phyloP scores from a whole-genome alignment of 768 basidiomycete species.

The Amanita pallidorosea region DNA sequence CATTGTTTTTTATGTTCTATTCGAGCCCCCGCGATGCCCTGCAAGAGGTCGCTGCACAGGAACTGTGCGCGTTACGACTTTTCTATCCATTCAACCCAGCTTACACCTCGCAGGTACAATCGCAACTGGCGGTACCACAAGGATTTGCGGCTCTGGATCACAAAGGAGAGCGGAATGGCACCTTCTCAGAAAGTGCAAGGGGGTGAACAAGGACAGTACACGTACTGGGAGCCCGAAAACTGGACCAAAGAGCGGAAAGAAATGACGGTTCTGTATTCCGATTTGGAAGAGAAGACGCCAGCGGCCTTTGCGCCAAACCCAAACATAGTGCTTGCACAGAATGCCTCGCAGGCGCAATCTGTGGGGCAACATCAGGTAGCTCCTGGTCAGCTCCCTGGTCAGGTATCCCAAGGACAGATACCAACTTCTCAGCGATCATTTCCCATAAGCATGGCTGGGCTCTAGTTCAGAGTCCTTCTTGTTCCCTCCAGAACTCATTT shows the following conservation, averaged over 20 bases:
- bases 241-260: conserved; percentile 73
- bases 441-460: conserved; percentile 42
- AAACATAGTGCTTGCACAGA: conserved; percentile 31
- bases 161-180: conserved; percentile 75
- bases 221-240: conserved; percentile 80
- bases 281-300: conserved; percentile 62
- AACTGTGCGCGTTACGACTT: conserved; percentile 59
- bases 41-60: conserved; percentile 91
- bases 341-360: conserved; percentile 10
- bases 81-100: neutral
- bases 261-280: conserved; percentile 63
- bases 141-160: conserved; percentile 74
- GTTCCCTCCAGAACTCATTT: neutral
- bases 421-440: conserved; percentile 31
- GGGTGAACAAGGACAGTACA: conserved; percentile 82
- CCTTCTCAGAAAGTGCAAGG: conserved; percentile 70
- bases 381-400: conserved; percentile 12
- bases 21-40: conserved; percentile 83
- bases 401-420: conserved; percentile 24
- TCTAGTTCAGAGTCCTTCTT: conserved; percentile 2
- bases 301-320: conserved; percentile 50
- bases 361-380: conserved; percentile 14
- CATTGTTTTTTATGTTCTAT: conserved; percentile 98
- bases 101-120: conserved; percentile 51
- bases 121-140: conserved; percentile 98